Conservation (phyloP, 179 eudicot genomes). For the Sideroxylon spinosum region DNA sequence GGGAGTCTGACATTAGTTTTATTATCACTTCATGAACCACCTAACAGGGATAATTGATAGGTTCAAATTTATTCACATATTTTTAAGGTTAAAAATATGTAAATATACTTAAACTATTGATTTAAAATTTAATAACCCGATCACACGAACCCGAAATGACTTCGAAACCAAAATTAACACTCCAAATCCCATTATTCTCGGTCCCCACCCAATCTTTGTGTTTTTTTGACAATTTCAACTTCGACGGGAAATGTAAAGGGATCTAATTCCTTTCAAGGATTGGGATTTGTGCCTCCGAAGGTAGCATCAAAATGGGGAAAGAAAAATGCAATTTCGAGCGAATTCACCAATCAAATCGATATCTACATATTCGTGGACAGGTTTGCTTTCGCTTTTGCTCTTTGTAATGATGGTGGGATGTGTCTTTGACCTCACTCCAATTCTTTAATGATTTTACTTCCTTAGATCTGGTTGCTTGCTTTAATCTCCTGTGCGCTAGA, state of each 20-base stretch:
- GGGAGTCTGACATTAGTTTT: too few species aligned
- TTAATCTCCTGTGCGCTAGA: background rate
- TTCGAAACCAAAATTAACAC: too few species aligned
- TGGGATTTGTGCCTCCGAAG: background rate
- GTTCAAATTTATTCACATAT: too few species aligned
- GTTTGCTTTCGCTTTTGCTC: background rate
- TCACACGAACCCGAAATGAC: too few species aligned
- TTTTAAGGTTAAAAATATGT: too few species aligned
- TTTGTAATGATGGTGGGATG: background rate
- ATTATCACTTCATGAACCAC: too few species aligned
- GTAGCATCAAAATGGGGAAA: background rate
- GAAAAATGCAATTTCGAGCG: background rate
- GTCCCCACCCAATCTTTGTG: too few species aligned
- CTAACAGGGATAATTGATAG: too few species aligned
- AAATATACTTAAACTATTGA: too few species aligned
- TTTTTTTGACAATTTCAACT: background rate
- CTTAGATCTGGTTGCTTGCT: background rate
- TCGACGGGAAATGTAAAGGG: background rate
- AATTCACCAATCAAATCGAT: background rate
- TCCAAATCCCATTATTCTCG: too few species aligned
- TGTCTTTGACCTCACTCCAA: slow-evolving; percentile 2
- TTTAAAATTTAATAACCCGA: too few species aligned
- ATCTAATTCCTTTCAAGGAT: background rate
- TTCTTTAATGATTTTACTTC: background rate
- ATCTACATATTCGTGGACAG: background rate